Evolutionary conservation across 116 monocot genomes (phyloP).

Genomic region (Thalassia testudinum): DNA sequence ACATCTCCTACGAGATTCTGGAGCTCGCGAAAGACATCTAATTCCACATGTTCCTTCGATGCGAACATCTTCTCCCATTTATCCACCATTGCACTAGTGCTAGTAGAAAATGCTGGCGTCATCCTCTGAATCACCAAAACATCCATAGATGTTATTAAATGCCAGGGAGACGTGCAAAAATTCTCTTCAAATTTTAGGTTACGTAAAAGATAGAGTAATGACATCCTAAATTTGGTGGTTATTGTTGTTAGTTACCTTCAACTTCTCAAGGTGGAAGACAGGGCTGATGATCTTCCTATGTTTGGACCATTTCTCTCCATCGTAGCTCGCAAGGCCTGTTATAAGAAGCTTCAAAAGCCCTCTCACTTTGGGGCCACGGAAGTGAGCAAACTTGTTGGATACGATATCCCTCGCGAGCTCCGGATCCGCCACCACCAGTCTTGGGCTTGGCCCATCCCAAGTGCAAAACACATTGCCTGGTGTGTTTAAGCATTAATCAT

Average conservation of each 20-base stretch:
- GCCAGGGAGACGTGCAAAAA: too few relatives aligned
- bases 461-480: slow-evolving; percentile 8
- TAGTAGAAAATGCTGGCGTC: slow-evolving; percentile 34
- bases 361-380: slow-evolving; percentile 1
- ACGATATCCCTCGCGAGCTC: slow-evolving; percentile 19
- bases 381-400: slow-evolving; percentile 13
- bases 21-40: slow-evolving; percentile 41
- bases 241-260: slow-evolving; percentile 19
- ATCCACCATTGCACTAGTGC: slow-evolving; percentile 21
- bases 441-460: slow-evolving; percentile 24
- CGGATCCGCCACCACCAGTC: slow-evolving; percentile 16
- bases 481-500: neutral
- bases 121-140: slow-evolving; percentile 15
- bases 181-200: too few relatives aligned
- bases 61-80: slow-evolving; percentile 27
- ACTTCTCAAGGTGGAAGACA: slow-evolving; percentile 29
- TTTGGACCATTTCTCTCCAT: slow-evolving; percentile 41
- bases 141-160: too few relatives aligned
- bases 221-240: too few relatives aligned
- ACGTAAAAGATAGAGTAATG: too few relatives aligned
- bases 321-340: slow-evolving; percentile 10
- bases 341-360: neutral
- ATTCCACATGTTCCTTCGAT: slow-evolving; percentile 9
- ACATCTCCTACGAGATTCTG: slow-evolving; percentile 36
- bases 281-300: slow-evolving; percentile 34